Conservation (phyloP, 2,329 filamentous ascomycete genomes). For the Aspergillus texensis region DNA sequence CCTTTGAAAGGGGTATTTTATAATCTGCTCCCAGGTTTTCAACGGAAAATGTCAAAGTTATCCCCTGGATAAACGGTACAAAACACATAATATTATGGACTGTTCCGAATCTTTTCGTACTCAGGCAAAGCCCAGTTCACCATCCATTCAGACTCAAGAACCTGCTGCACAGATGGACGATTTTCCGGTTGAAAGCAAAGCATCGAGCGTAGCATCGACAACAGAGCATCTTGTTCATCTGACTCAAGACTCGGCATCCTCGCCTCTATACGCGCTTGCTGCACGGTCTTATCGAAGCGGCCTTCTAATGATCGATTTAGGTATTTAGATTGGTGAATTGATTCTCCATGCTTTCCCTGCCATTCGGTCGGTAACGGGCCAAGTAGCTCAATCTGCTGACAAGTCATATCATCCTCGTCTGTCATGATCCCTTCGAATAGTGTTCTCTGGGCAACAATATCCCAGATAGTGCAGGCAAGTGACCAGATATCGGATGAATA, state of each 20-base stretch:
- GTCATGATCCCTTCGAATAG: slow-evolving; percentile 30
- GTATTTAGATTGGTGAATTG: background rate
- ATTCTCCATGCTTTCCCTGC: slow-evolving; percentile 24
- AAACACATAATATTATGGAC: too few relatives aligned
- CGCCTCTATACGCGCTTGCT: slow-evolving; percentile 20
- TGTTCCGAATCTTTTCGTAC: too few relatives aligned
- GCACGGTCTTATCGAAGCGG: slow-evolving; percentile 20
- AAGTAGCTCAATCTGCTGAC: slow-evolving; percentile 30
- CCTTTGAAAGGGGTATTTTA: too few relatives aligned
- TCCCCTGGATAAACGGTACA: too few relatives aligned
- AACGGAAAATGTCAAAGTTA: too few relatives aligned
- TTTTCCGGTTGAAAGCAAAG: too few relatives aligned
- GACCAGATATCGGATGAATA: slow-evolving; percentile 44
- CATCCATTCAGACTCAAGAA: too few relatives aligned
- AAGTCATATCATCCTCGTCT: slow-evolving; percentile 28
- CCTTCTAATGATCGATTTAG: slow-evolving; percentile 11
- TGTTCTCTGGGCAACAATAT: slow-evolving; percentile 30
- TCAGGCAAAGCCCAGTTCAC: too few relatives aligned
- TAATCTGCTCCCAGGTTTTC: too few relatives aligned
- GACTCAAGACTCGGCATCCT: slow-evolving; percentile 13
- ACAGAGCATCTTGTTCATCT: slow-evolving; percentile 22
- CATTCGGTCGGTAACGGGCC: slow-evolving; percentile 28
- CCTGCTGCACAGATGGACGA: too few relatives aligned
- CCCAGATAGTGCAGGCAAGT: slow-evolving; percentile 40
- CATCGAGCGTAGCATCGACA: slow-evolving; percentile 20